Evolutionary conservation across 2,329 filamentous ascomycete species (phyloP), one percentile per base, ranked within the genome.

Genomic region (Cercospora sesami): DNA sequence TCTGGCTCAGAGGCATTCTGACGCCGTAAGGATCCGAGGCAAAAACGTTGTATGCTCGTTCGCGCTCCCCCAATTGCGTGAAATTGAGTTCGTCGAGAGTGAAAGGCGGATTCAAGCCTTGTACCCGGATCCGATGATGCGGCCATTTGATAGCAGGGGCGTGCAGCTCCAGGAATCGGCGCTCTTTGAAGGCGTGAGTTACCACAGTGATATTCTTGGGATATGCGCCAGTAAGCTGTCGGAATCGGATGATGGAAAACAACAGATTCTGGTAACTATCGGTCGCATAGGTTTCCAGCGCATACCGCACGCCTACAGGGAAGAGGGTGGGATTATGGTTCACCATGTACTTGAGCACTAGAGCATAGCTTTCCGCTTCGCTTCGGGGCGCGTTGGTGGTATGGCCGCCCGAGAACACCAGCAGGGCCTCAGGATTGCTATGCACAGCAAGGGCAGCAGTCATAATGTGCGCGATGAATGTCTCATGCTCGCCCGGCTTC

Each of bases 261-360:
- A 96, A 80, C 5, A 97, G 81, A 76, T 97, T 97, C 76, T 93
- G 90, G 75, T 92, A 94, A 1, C 91, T 94, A 79, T 97, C 94
- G 1, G 94, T 88, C 0, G 94, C 92, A 18, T 72, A 68, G 7
- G 58, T 70, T 60, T 72, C 73, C 8, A 69, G 63, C 5, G 70
- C 70, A 55, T 65, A 72, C 42, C 66, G 70, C n/a, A 72, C 66
- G 4, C 67, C 69, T 16, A 64, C 62, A 18, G 72, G 69, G 48
- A 71, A 71, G 10, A 73, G 64, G 36, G 63, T 45, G 21, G 67
- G 59, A 48, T 72, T 72, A 63, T 70, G 63, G n/a, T 69, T 57
- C 12, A 68, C 71, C 63, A 73, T 68, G 57, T 68, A 64, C 51
- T 68, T 66, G 23, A 70, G 36, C 18, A 70, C 67, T 16, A 61